Base-by-base conservation (phyloP, 306 rosid genomes). In the Inga oerstediana region DNA sequence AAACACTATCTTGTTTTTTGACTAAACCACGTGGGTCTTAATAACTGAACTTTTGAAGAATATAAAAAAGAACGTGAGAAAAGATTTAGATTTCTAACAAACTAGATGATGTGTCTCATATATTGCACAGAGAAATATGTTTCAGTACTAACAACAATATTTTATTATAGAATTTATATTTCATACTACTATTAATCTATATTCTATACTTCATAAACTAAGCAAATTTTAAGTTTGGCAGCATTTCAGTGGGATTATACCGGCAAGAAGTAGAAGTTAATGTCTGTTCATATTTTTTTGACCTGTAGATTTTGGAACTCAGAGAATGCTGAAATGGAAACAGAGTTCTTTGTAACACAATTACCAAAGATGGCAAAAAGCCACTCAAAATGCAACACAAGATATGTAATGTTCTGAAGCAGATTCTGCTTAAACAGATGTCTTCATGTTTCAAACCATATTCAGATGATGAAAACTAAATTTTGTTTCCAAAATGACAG, bases 281-380 rank as follows among this genome's bases (percentile, higher is more conserved):
- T 51, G n/a, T 14, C 43, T 13, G 84, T 78, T 71, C 80, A 87
- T 91, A 83, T 85, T 91, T n/a, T n/a, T 91, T 88, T 74, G 81
- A 74, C 82, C 56, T 1, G 77, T 84, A 77, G 41, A 75, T 77
- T 83, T 75, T 69, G 17, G 52, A 85, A 72, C 85, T 89, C 84
- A 84, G 20, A 85, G 90, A 81, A 78, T 87, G 79, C 89, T 80
- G 85, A 30, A 91, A 88, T 54, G 91, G 77, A 85, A 91, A 87
- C 97, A 97, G 92, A 87, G 91, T 84, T 83, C 94, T 95, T 56
- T 91, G n/a, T n/a, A 85, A 87, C 80, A 94, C 94, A 72, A 92
- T 37, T 74, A 35, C 89, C 90, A 48, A 89, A 70, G 7, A 94
- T 91, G 43, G 88, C 97, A 73, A 94, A 62, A 79, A 82, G 39